phyloP scores from a whole-genome alignment of 345 rosid genomes.

The Rhizophora apiculata region DNA sequence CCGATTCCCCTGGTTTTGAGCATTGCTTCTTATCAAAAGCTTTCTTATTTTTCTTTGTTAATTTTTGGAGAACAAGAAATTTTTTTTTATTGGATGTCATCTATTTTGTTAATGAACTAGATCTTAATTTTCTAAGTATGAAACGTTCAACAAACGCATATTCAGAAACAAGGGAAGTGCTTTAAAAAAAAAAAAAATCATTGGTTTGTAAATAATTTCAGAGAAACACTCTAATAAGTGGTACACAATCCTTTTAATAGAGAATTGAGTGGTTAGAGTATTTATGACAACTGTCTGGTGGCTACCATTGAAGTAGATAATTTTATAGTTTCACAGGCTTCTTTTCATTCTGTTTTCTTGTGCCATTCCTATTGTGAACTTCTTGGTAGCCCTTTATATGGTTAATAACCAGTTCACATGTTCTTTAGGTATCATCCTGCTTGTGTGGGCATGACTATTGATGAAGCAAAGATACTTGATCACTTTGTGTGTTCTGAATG shows the following conservation, averaged over 20 bases:
- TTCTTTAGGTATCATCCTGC: constrained; percentile 81
- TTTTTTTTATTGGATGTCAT: neutral
- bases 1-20: neutral
- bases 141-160: neutral
- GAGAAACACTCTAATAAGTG: neutral
- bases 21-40: neutral
- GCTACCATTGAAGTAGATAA: neutral
- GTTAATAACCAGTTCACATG: constrained; percentile 7
- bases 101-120: neutral
- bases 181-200: neutral
- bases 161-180: neutral
- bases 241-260: constrained; percentile 12
- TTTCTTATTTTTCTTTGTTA: neutral
- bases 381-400: neutral
- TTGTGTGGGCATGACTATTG: constrained; percentile 78
- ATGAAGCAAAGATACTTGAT: constrained; percentile 71
- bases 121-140: neutral
- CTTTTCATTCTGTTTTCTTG: neutral
- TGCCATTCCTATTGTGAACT: neutral
- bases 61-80: neutral
- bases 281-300: neutral
- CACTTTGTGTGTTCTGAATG: constrained; percentile 77
- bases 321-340: neutral
- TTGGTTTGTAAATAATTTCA: neutral
- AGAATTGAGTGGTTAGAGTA: constrained; percentile 8